These are phyloP conservation scores for Reutealis trisperma DNA, from an alignment of 345 rosid species.

Conservation along the genomic window DNA sequence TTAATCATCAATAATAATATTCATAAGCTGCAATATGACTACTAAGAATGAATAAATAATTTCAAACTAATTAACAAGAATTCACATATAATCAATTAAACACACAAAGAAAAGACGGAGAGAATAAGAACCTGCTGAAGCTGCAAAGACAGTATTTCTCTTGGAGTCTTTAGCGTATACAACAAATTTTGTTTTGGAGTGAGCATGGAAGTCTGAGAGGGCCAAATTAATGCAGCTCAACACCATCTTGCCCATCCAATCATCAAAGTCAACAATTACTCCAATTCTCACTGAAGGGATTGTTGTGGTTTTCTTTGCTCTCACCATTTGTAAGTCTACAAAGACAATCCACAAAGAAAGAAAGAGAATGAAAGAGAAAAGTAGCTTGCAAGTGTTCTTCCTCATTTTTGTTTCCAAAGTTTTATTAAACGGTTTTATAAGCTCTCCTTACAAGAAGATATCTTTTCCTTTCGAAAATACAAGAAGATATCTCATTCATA, in stretches of 20 bases:
- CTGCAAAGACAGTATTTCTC: slow-evolving; percentile 44
- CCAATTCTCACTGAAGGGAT: slow-evolving; percentile 44
- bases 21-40: no score
- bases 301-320: slow-evolving; percentile 13
- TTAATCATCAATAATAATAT: no score
- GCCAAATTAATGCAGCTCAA: slow-evolving; percentile 57
- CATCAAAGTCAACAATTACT: slow-evolving; percentile 47
- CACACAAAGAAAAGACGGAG: neutral
- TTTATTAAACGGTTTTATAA: no score
- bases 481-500: no score
- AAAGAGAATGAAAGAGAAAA: neutral
- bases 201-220: slow-evolving; percentile 50
- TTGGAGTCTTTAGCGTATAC: slow-evolving; percentile 43
- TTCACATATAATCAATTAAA: no score
- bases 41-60: no score
- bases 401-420: neutral
- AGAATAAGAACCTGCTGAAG: slow-evolving; percentile 49
- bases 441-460: no score
- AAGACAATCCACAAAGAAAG: neutral
- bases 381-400: neutral
- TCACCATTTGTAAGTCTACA: neutral
- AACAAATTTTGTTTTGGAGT: slow-evolving; percentile 52
- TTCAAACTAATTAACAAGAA: no score
- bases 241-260: slow-evolving; percentile 17
- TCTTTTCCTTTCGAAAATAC: no score